phyloP scores from a whole-genome alignment of 768 basidiomycete genomes.

The Artomyces pyxidatus region DNA sequence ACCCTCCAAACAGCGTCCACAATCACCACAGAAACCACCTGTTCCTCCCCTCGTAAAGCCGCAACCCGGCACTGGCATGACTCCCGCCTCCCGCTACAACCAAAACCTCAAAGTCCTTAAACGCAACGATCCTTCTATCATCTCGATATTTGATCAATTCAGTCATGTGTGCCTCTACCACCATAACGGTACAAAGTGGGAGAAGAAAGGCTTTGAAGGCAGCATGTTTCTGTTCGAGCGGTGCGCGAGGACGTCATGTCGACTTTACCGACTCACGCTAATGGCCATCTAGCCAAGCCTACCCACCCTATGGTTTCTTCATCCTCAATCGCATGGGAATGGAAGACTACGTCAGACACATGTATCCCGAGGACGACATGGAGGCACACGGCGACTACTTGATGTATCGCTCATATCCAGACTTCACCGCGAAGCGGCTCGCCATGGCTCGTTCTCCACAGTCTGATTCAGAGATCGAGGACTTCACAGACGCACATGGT shows the following conservation, averaged over 20 bases:
- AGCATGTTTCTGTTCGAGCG: conserved; percentile 85
- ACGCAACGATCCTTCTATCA: conserved; percentile 70
- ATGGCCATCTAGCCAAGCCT: conserved; percentile 45
- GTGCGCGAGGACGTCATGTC: conserved; percentile 32
- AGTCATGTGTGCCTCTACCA: conserved; percentile 81
- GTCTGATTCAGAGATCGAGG: conserved; percentile 10
- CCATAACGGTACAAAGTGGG: conserved; percentile 68
- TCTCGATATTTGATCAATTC: conserved; percentile 80
- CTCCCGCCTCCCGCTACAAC: conserved; percentile 56
- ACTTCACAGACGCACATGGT: conserved; percentile 17
- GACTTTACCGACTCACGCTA: neutral
- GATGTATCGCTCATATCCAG: conserved; percentile 67
- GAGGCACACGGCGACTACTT: conserved; percentile 54
- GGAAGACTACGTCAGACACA: conserved; percentile 66
- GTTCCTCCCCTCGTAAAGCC: neutral
- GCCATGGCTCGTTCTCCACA: conserved; percentile 21
- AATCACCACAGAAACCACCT: neutral
- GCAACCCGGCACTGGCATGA: conserved; percentile 37
- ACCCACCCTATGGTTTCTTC: conserved; percentile 80
- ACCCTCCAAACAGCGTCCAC: neutral
- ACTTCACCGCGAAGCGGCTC: conserved; percentile 43
- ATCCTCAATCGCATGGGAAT: conserved; percentile 77
- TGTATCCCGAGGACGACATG: conserved; percentile 75
- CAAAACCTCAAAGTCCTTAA: conserved; percentile 77
- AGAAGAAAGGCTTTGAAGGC: conserved; percentile 80